A percentile compares a stretch with the other conserved stretches of the same genome.
These are phyloP conservation scores for Xylaria sp. DNA, from an alignment of 2,329 filamentous ascomycete genomes.

Conservation along the genomic window DNA sequence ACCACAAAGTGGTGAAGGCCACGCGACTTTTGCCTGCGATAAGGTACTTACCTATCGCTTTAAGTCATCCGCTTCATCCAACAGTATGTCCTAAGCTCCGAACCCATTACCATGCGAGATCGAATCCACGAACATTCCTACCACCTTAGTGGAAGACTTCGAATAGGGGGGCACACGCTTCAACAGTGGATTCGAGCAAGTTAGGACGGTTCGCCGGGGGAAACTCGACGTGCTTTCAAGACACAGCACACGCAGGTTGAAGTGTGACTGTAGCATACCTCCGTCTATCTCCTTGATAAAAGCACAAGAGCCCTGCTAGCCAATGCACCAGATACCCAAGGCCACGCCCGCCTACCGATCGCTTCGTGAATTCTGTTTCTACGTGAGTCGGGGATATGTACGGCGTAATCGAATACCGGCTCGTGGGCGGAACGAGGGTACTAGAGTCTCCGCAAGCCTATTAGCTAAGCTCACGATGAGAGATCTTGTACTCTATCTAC, in stretches of 20 bases:
- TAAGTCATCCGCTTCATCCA: background rate
- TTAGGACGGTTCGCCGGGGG: background rate
- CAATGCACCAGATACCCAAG: background rate
- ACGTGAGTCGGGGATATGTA: too few species aligned
- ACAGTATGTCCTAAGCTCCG: background rate
- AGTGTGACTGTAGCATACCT: background rate
- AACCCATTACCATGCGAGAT: too few species aligned
- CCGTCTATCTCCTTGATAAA: background rate
- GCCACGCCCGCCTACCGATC: too few species aligned
- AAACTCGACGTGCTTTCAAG: background rate
- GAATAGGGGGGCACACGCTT: background rate
- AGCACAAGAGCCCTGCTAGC: background rate
- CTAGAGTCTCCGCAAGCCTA: too few species aligned
- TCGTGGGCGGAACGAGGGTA: too few species aligned
- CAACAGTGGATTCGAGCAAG: background rate
- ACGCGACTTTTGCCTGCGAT: background rate
- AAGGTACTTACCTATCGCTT: background rate
- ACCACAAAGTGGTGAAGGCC: background rate
- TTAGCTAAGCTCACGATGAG: too few species aligned
- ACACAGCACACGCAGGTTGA: background rate
- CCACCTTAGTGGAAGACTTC: background rate
- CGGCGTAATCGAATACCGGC: too few species aligned
- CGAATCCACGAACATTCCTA: too few species aligned
- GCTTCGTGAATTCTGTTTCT: too few species aligned
- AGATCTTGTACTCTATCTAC: too few species aligned